A percentile compares a stretch with the other conserved stretches of the same genome.
Evolutionary conservation across 805 yeast species (phyloP).

Genomic region (Pichia occidentalis): DNA sequence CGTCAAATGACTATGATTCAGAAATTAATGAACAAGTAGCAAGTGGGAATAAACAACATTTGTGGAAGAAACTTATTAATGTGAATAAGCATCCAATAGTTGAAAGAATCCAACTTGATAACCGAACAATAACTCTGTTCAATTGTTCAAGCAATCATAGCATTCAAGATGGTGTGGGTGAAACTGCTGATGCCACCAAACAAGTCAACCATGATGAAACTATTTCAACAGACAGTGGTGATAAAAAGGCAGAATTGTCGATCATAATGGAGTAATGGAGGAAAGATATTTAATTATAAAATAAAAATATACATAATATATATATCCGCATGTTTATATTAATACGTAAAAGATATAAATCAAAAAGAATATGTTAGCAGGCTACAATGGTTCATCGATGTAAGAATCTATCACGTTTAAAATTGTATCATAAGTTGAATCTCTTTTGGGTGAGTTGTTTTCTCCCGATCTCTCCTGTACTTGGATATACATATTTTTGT

Average conservation of each 20-base stretch:
- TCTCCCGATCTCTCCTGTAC: too few relatives aligned
- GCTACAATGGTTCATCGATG: background rate
- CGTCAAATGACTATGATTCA: background rate
- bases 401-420: background rate
- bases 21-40: background rate
- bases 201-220: background rate
- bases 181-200: background rate
- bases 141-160: conserved; percentile 15
- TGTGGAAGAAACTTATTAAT: conserved; percentile 8
- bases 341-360: background rate
- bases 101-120: conserved; percentile 17
- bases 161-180: background rate
- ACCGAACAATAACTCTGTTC: conserved; percentile 29
- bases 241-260: background rate
- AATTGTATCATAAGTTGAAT: conserved; percentile 1
- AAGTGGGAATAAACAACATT: conserved; percentile 1
- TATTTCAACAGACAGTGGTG: background rate
- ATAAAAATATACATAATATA: too few relatives aligned
- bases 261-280: conserved; percentile 6
- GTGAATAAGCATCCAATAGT: background rate
- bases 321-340: background rate
- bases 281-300: too few relatives aligned
- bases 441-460: too few relatives aligned
- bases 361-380: too few relatives aligned
- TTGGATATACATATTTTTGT: too few relatives aligned